Conservation (phyloP, 1,139 yeast species). For the Kurtzmaniella natalensis region DNA sequence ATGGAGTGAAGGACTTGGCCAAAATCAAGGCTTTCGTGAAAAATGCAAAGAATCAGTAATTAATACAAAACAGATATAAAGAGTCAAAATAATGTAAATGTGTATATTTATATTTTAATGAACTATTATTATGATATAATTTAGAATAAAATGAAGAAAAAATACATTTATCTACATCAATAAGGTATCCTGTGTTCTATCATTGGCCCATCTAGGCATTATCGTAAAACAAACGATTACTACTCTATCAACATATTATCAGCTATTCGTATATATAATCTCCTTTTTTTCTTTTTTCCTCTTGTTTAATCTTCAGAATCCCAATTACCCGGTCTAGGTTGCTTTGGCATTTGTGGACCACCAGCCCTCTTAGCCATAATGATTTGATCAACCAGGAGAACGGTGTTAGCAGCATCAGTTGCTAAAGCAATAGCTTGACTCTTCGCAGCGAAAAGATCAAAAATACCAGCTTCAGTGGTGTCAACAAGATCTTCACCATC, state of each 20-base stretch:
- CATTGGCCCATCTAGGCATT: too few relatives aligned
- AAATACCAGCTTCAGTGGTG: slow-evolving; percentile 63
- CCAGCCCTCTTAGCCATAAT: slow-evolving; percentile 96
- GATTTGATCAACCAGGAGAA: slow-evolving; percentile 84
- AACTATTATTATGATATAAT: too few relatives aligned
- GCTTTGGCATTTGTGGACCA: slow-evolving; percentile 90
- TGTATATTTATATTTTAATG: too few relatives aligned
- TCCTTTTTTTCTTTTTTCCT: too few relatives aligned
- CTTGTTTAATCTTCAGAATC: slow-evolving; percentile 86
- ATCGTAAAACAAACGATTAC: too few relatives aligned
- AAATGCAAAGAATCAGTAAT: slow-evolving; percentile 28
- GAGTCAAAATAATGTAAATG: too few relatives aligned
- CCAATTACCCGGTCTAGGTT: slow-evolving; percentile 93
- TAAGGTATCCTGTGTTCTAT: too few relatives aligned
- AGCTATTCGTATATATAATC: too few relatives aligned
- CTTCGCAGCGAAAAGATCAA: slow-evolving; percentile 77
- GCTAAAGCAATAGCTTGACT: slow-evolving; percentile 88
- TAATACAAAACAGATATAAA: too few relatives aligned
- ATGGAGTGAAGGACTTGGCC: slow-evolving; percentile 62
- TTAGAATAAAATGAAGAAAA: too few relatives aligned
- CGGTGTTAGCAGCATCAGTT: slow-evolving; percentile 91
- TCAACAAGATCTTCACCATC: slow-evolving; percentile 73
- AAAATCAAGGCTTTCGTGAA: slow-evolving; percentile 58
- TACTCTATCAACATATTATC: too few relatives aligned
- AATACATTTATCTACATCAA: too few relatives aligned